Conservation (phyloP, 306 rosid species). For the Inga oerstediana region DNA sequence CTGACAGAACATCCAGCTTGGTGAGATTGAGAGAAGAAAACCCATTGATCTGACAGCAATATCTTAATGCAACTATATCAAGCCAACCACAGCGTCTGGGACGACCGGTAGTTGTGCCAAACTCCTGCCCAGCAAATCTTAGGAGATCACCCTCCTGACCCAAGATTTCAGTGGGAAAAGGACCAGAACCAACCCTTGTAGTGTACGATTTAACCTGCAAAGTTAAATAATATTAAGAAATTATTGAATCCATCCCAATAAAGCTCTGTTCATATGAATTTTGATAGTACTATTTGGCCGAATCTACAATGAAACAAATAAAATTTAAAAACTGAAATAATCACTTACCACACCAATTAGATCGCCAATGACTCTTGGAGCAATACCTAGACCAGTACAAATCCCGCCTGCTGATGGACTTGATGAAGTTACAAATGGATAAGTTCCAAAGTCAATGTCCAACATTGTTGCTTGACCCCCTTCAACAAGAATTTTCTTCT, state of each 20-base stretch:
- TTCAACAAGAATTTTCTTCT: constrained; percentile 90
- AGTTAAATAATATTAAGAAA: constrained; percentile 35
- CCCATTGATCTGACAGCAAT: constrained; percentile 86
- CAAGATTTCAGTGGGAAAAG: constrained; percentile 92
- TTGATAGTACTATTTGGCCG: background rate
- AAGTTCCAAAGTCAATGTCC: constrained; percentile 97
- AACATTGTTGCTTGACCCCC: constrained; percentile 98
- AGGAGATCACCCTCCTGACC: constrained; percentile 90
- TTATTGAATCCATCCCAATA: background rate
- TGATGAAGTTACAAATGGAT: constrained; percentile 96
- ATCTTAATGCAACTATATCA: constrained; percentile 79
- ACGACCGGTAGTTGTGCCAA: constrained; percentile 98
- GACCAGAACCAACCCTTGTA: constrained; percentile 97
- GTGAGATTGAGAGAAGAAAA: constrained; percentile 91
- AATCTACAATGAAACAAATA: background rate
- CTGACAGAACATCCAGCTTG: constrained; percentile 89
- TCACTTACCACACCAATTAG: constrained; percentile 89
- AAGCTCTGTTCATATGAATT: background rate
- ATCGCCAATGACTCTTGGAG: constrained; percentile 88
- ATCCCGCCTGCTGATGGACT: constrained; percentile 98
- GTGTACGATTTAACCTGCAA: constrained; percentile 93
- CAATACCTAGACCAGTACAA: constrained; percentile 94
- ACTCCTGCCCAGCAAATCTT: constrained; percentile 95
- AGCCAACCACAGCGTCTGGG: constrained; percentile 99
- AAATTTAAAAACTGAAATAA: background rate